Percentiles rank a stretch among this genome's conserved stretches.
These are phyloP conservation scores for Coelastrella sp. DNA, from an alignment of 139 green algal genomes.

Conservation along the genomic window DNA sequence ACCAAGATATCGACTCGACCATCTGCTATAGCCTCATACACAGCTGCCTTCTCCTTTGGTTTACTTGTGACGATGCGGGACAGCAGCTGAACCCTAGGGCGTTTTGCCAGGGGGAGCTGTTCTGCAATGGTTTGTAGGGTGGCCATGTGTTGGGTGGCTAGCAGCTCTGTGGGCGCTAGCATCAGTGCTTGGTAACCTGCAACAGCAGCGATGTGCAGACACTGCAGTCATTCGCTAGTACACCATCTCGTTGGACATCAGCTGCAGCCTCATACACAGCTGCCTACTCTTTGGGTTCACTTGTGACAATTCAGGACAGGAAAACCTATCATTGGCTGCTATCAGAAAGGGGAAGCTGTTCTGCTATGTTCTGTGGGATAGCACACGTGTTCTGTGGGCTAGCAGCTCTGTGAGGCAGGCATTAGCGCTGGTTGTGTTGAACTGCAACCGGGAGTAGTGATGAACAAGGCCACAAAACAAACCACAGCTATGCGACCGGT, in stretches of 20 bases:
- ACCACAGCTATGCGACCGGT: not conserved
- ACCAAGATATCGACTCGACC: slow-evolving; percentile 82
- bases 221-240: not conserved
- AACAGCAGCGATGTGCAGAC: not conserved
- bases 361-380: slow-evolving; percentile 62
- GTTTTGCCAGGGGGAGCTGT: slow-evolving; percentile 36
- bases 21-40: slow-evolving; percentile 49
- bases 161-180: slow-evolving; percentile 94
- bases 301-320: too few species aligned
- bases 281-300: too few species aligned
- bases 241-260: too few species aligned
- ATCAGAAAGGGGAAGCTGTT: slow-evolving; percentile 45
- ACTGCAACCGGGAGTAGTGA: not conserved
- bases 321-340: too few species aligned
- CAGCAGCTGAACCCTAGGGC: slow-evolving; percentile 54
- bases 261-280: too few species aligned
- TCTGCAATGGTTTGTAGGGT: slow-evolving; percentile 66
- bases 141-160: slow-evolving; percentile 80
- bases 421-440: slow-evolving; percentile 77
- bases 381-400: slow-evolving; percentile 74
- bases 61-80: slow-evolving; percentile 57
- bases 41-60: not conserved
- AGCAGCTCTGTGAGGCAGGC: slow-evolving; percentile 95
- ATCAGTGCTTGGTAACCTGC: slow-evolving; percentile 79
- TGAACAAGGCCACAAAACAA: slow-evolving; percentile 24